These are phyloP conservation scores for Cucurbita pepo DNA, from an alignment of 306 rosid species.

Conservation along the genomic window DNA sequence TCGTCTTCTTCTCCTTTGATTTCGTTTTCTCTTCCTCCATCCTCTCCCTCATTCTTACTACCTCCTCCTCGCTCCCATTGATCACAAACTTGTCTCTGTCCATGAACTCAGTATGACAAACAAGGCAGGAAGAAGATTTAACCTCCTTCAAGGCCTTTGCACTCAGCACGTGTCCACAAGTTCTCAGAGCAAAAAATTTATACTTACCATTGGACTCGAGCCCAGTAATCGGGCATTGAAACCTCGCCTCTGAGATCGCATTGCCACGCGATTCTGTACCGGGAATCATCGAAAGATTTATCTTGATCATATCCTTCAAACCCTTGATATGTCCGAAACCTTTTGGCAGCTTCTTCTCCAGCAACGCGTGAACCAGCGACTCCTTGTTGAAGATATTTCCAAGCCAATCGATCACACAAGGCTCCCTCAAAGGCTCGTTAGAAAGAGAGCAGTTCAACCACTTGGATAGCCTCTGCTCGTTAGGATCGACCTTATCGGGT, in stretches of 20 bases:
- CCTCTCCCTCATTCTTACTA: constrained; percentile 47
- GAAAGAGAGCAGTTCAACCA: constrained; percentile 74
- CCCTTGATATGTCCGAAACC: constrained; percentile 79
- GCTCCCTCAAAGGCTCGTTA: constrained; percentile 70
- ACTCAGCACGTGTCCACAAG: constrained; percentile 89
- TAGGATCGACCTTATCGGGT: constrained; percentile 80
- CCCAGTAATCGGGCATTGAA: constrained; percentile 75
- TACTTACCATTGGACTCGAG: constrained; percentile 77
- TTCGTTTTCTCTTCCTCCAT: constrained; percentile 67
- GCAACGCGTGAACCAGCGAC: constrained; percentile 55
- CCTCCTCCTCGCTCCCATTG: constrained; percentile 86
- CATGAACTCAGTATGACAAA: constrained; percentile 45
- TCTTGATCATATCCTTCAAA: constrained; percentile 64
- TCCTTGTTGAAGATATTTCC: constrained; percentile 84
- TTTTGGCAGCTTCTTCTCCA: constrained; percentile 80
- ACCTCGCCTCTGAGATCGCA: constrained; percentile 17
- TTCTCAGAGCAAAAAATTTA: constrained; percentile 53
- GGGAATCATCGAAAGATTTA: constrained; percentile 30
- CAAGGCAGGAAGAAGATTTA: constrained; percentile 49
- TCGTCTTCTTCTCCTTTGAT: constrained; percentile 41
- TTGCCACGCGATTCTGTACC: constrained; percentile 12
- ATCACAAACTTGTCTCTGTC: constrained; percentile 58
- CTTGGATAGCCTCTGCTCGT: constrained; percentile 78
- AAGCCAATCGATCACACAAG: constrained; percentile 70
- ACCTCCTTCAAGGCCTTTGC: constrained; percentile 81